Conservation (phyloP, 805 yeast species). For the Starmerella floricola region DNA sequence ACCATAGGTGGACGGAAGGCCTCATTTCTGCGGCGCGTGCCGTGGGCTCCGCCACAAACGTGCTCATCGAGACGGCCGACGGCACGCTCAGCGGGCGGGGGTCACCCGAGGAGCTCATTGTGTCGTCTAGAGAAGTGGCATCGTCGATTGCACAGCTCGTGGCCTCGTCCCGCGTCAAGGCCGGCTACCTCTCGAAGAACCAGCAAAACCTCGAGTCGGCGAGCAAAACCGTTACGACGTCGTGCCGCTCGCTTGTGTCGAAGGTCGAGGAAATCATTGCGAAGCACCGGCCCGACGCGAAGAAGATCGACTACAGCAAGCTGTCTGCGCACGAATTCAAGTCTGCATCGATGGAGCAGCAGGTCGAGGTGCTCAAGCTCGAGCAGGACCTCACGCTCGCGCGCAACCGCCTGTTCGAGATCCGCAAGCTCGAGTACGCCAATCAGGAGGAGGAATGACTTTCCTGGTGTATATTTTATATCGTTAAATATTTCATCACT, state of each 20-base stretch:
- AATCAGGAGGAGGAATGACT: constrained; percentile 48
- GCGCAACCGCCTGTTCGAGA: constrained; percentile 71
- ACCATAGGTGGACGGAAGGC: constrained; percentile 90
- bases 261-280: constrained; percentile 53
- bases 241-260: constrained; percentile 59
- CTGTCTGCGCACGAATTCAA: constrained; percentile 68
- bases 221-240: constrained; percentile 55
- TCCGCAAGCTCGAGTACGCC: constrained; percentile 63
- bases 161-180: constrained; percentile 81
- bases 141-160: constrained; percentile 87
- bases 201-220: constrained; percentile 64
- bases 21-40: constrained; percentile 79
- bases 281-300: constrained; percentile 29
- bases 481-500: background rate
- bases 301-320: constrained; percentile 50
- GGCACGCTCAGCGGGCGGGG: constrained; percentile 56
- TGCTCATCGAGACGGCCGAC: constrained; percentile 76
- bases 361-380: constrained; percentile 72
- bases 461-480: background rate
- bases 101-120: constrained; percentile 71
- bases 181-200: constrained; percentile 59
- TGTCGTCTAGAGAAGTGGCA: constrained; percentile 83
- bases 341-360: constrained; percentile 84
- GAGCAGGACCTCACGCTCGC: constrained; percentile 63
- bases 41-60: constrained; percentile 70